phyloP scores from a whole-genome alignment of 2,329 filamentous ascomycete genomes.

The Fusarium multiceps region DNA sequence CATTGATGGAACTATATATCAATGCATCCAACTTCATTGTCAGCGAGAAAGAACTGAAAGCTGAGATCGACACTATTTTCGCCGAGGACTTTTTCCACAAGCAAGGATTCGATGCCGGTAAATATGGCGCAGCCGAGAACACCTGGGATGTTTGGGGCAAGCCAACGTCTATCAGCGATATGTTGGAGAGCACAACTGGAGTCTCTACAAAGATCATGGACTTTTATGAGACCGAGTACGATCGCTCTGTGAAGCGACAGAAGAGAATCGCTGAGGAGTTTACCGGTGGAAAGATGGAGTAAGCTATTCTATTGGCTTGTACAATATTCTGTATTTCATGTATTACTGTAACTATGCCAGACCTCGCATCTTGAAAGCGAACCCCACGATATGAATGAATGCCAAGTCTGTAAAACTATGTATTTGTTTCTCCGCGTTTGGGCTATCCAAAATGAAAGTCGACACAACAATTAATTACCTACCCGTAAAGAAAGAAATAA shows the following conservation, averaged over 20 bases:
- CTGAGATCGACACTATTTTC: slow-evolving; percentile 81
- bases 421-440: slow-evolving; percentile 14
- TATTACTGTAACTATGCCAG: slow-evolving; percentile 39
- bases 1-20: slow-evolving; percentile 89
- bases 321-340: slow-evolving; percentile 44
- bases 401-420: background rate
- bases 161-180: slow-evolving; percentile 58
- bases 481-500: background rate
- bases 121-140: slow-evolving; percentile 56
- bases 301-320: slow-evolving; percentile 37
- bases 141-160: slow-evolving; percentile 63
- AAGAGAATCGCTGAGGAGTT: slow-evolving; percentile 68
- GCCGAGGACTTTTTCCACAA: slow-evolving; percentile 67
- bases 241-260: slow-evolving; percentile 62
- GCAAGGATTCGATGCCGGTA: slow-evolving; percentile 47
- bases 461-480: slow-evolving; percentile 6
- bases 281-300: slow-evolving; percentile 68
- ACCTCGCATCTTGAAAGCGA: slow-evolving; percentile 27
- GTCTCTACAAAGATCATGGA: slow-evolving; percentile 53
- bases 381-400: background rate
- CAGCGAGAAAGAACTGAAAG: slow-evolving; percentile 79
- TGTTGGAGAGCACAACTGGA: slow-evolving; percentile 55
- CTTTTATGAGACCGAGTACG: slow-evolving; percentile 53
- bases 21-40: slow-evolving; percentile 89
- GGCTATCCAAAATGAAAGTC: background rate